phyloP scores from a whole-genome alignment of 2,329 filamentous ascomycete genomes.

The Nakataea oryzae region DNA sequence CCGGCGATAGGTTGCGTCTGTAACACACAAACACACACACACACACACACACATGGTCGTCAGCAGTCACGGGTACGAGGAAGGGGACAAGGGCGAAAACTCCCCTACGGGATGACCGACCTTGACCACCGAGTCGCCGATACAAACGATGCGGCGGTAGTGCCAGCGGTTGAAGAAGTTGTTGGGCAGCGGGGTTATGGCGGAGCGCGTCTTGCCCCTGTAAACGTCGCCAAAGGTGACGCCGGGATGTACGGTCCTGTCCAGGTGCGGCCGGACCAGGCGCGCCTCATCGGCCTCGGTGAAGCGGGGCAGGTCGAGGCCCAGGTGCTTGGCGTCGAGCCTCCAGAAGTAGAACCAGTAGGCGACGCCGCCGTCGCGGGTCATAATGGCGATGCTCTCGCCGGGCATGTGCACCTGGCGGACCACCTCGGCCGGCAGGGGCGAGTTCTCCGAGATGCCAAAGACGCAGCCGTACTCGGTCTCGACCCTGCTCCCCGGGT shows the following conservation, averaged over 20 bases:
- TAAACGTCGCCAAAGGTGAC: slow-evolving; percentile 9
- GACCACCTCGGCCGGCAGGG: not conserved
- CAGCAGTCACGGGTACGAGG: too few species aligned
- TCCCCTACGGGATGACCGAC: not conserved
- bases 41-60: too few species aligned
- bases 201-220: slow-evolving; percentile 9
- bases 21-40: too few species aligned
- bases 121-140: slow-evolving; percentile 23
- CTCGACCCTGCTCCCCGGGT: slow-evolving; percentile 1
- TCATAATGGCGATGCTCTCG: slow-evolving; percentile 1
- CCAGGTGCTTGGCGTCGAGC: slow-evolving; percentile 4
- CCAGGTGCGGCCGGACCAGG: not conserved
- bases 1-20: slow-evolving; percentile 15
- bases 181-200: slow-evolving; percentile 21
- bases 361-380: slow-evolving; percentile 6
- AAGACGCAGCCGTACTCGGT: slow-evolving; percentile 9
- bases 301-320: slow-evolving; percentile 9
- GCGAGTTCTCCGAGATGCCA: slow-evolving; percentile 9
- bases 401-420: too few species aligned
- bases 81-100: too few species aligned
- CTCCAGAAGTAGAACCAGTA: slow-evolving; percentile 12
- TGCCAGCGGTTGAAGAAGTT: slow-evolving; percentile 21
- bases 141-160: slow-evolving; percentile 17
- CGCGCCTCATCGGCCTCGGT: slow-evolving; percentile 5
- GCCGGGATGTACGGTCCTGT: slow-evolving; percentile 5